Conservation (phyloP, 1,284 basidiomycete species). For the Apiotrichum gracile region DNA sequence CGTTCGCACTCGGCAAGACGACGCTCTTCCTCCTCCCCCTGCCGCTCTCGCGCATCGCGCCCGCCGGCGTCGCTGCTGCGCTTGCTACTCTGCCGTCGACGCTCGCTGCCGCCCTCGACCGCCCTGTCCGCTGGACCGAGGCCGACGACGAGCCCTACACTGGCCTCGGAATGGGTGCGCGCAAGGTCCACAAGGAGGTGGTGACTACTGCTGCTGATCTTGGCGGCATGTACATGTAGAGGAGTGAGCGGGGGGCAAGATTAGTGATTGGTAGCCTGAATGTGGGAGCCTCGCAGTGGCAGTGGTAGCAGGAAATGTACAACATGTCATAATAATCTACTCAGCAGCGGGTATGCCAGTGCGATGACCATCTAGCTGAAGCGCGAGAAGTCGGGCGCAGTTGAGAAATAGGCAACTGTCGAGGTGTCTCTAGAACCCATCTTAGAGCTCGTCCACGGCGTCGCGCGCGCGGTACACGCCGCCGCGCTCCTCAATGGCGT, state of each 20-base stretch:
- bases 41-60: slow-evolving; percentile 25
- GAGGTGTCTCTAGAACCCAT: neutral
- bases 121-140: slow-evolving; percentile 24
- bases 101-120: neutral
- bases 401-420: too few relatives aligned
- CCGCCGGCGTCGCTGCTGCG: slow-evolving; percentile 1
- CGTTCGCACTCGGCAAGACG: slow-evolving; percentile 9
- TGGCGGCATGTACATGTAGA: slow-evolving; percentile 33
- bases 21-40: slow-evolving; percentile 30
- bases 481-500: slow-evolving; percentile 44
- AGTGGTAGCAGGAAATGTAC: neutral
- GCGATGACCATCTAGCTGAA: neutral
- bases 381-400: neutral
- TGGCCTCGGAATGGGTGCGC: slow-evolving; percentile 30
- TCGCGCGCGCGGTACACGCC: slow-evolving; percentile 41
- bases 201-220: slow-evolving; percentile 11
- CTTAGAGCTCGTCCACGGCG: slow-evolving; percentile 33
- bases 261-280: neutral
- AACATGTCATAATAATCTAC: slow-evolving; percentile 3
- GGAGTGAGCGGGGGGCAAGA: neutral
- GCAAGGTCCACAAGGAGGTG: neutral
- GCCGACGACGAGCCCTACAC: slow-evolving; percentile 36
- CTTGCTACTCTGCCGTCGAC: slow-evolving; percentile 2
- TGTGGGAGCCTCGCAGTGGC: neutral
- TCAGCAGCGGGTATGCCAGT: neutral